Evolutionary conservation across 768 basidiomycete species (phyloP).

Genomic region (Coprinopsis marcescibilis): DNA sequence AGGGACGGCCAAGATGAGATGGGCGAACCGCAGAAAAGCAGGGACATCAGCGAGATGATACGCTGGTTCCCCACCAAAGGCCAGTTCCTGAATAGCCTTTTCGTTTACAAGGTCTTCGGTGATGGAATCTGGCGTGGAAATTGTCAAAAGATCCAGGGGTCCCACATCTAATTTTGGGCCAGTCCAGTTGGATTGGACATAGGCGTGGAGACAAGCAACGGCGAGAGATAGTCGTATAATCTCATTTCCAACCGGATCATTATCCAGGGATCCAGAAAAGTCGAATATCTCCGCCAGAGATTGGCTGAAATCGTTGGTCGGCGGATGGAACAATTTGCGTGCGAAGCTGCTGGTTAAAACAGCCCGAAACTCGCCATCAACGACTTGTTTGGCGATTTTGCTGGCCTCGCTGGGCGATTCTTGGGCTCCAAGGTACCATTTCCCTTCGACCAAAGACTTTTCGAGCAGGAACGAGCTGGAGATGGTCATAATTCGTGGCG

Average conservation of each 20-base stretch:
- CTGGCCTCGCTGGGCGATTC: slow-evolving; percentile 17
- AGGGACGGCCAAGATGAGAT: slow-evolving; percentile 55
- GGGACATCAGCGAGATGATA: slow-evolving; percentile 81
- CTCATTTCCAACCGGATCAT: slow-evolving; percentile 41
- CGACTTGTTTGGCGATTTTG: slow-evolving; percentile 47
- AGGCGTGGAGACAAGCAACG: slow-evolving; percentile 81
- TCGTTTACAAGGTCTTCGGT: slow-evolving; percentile 52
- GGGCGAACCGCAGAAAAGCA: slow-evolving; percentile 68
- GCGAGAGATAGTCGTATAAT: slow-evolving; percentile 57
- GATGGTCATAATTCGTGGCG: slow-evolving; percentile 4
- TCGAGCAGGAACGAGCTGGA: slow-evolving; percentile 31
- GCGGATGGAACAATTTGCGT: slow-evolving; percentile 31
- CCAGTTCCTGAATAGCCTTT: slow-evolving; percentile 68
- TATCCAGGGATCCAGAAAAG: slow-evolving; percentile 14
- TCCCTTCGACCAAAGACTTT: slow-evolving; percentile 51
- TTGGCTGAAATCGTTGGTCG: slow-evolving; percentile 22
- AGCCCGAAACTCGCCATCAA: slow-evolving; percentile 54
- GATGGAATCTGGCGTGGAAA: slow-evolving; percentile 18
- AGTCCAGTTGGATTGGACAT: slow-evolving; percentile 94
- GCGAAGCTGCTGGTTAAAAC: slow-evolving; percentile 44
- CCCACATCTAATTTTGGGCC: slow-evolving; percentile 76
- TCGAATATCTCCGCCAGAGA: slow-evolving; percentile 35
- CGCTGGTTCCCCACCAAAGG: slow-evolving; percentile 87
- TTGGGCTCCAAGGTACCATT: slow-evolving; percentile 27
- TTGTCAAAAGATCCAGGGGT: slow-evolving; percentile 35